These are phyloP conservation scores for Botrytis fragariae DNA, from an alignment of 2,329 filamentous ascomycete species.

Conservation along the genomic window DNA sequence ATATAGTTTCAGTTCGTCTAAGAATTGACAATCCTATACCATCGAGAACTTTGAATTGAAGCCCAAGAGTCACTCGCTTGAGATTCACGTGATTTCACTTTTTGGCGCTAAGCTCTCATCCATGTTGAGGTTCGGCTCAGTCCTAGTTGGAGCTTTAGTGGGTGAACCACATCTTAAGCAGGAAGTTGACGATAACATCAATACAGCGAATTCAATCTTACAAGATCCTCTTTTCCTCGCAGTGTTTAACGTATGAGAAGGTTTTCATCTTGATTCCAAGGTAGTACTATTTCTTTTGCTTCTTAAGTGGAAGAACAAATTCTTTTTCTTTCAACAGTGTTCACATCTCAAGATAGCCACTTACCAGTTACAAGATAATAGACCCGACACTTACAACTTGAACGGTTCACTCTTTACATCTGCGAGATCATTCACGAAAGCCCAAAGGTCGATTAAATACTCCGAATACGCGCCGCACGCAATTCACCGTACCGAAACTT, in stretches of 20 bases:
- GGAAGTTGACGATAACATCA: conserved; percentile 17
- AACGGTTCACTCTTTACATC: not conserved
- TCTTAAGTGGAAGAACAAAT: not conserved
- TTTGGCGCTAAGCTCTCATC: conserved; percentile 18
- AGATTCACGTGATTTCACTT: not conserved
- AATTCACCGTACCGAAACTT: not conserved
- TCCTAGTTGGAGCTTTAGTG: conserved; percentile 14
- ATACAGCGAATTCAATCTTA: conserved; percentile 7
- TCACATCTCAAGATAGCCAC: conserved; percentile 16
- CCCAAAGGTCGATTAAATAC: not conserved
- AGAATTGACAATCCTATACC: not conserved
- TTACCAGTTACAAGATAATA: conserved; percentile 17
- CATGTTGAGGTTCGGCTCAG: conserved; percentile 19
- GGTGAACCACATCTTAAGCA: conserved; percentile 18
- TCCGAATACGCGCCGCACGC: not conserved
- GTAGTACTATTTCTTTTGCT: conserved; percentile 3
- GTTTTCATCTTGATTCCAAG: not conserved
- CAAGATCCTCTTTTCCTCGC: not conserved
- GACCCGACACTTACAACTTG: conserved; percentile 5
- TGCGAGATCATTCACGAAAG: conserved; percentile 7
- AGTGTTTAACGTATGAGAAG: not conserved
- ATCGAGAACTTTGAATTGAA: not conserved
- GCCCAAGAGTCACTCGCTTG: not conserved
- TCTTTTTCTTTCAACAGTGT: conserved; percentile 19
- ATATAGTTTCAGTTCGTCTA: not conserved